A percentile compares a stretch with the other conserved stretches of the same genome.
Conservation (phyloP, 441 rosid genomes). For the Hura crepitans region DNA sequence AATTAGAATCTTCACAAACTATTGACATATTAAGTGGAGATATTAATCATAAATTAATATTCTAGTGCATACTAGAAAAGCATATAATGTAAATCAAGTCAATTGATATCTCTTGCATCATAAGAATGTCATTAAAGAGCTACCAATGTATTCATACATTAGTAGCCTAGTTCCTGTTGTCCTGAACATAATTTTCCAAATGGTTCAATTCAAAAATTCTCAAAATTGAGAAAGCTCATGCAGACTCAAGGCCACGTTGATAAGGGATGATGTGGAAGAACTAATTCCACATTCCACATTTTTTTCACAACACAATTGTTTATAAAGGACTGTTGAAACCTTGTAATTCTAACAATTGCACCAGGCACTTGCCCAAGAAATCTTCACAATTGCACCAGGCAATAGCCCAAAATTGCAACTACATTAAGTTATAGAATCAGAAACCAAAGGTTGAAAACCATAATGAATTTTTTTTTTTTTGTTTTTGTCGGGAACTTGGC, state of each 20-base stretch:
- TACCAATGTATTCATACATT: not conserved
- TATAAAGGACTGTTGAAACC: not conserved
- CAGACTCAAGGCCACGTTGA: no score
- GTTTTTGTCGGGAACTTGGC: no score
- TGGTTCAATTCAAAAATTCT: not conserved
- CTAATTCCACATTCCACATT: not conserved
- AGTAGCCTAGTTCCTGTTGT: not conserved
- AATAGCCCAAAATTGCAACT: not conserved
- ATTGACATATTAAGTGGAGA: not conserved
- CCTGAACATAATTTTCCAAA: not conserved
- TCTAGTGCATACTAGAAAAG: not conserved
- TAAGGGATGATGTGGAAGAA: no score
- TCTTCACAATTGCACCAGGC: not conserved
- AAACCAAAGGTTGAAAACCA: not conserved
- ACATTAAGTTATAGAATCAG: not conserved
- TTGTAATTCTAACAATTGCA: not conserved
- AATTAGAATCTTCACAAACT: conserved; percentile 17
- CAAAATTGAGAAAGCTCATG: not conserved
- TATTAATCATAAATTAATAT: no score
- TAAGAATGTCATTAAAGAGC: not conserved
- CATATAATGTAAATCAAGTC: not conserved
- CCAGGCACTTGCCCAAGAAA: not conserved
- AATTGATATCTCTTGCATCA: not conserved
- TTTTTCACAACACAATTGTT: no score
- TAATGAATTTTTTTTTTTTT: not conserved